Conservation (phyloP, 2,329 filamentous ascomycete species). For the Colletotrichum sp. region DNA sequence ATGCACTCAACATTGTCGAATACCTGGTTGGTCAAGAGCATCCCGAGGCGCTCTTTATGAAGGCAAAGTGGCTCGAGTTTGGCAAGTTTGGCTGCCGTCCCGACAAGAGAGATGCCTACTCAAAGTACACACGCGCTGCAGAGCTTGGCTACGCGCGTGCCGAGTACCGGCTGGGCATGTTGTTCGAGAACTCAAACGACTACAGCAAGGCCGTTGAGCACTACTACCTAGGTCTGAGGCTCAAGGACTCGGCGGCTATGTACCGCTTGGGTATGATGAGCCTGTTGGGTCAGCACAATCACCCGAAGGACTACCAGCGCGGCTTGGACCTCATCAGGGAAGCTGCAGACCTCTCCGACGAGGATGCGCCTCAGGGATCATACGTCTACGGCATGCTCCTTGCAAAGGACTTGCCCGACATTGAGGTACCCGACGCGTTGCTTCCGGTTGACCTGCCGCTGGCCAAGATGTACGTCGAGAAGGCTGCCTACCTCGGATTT, state of each 20-base stretch:
- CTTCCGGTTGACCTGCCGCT: conserved; percentile 74
- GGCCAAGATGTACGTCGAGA: conserved; percentile 90
- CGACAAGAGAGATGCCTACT: conserved; percentile 94
- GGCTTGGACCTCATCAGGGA: conserved; percentile 84
- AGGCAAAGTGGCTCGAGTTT: conserved; percentile 97
- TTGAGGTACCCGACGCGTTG: conserved; percentile 74
- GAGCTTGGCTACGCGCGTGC: conserved; percentile 86
- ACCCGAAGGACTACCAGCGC: conserved; percentile 77
- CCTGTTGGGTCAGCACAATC: conserved; percentile 89
- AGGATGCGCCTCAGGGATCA: conserved; percentile 95
- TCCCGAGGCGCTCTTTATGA: conserved; percentile 92
- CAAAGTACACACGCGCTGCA: conserved; percentile 84
- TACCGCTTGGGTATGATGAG: conserved; percentile 97
- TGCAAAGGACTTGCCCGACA: conserved; percentile 88
- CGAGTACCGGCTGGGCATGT: conserved; percentile 97
- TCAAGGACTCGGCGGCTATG: conserved; percentile 85
- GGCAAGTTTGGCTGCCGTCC: conserved; percentile 90
- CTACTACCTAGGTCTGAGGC: conserved; percentile 81
- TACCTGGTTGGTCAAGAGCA: conserved; percentile 92
- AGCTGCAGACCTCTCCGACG: conserved; percentile 87
- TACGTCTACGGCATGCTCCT: conserved; percentile 97
- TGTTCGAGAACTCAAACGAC: conserved; percentile 95
- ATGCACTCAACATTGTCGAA: conserved; percentile 89
- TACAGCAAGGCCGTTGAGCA: conserved; percentile 89
- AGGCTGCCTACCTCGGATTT: conserved; percentile 94